Conservation (phyloP, 2,329 filamentous ascomycete genomes). For the Blastomyces emzantsi region DNA sequence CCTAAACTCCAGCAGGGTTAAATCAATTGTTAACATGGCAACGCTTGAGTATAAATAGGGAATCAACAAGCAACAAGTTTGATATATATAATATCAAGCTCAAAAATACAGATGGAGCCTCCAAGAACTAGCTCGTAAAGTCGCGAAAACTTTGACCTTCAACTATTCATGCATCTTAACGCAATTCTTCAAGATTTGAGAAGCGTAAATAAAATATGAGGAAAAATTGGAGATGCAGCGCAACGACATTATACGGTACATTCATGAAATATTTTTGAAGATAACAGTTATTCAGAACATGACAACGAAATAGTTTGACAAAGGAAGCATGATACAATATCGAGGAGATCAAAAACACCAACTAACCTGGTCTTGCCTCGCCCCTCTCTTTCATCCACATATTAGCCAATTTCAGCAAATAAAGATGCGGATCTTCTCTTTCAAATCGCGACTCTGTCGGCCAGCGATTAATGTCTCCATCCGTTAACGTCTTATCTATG, state of each 20-base stretch:
- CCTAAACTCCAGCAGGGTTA: conserved; percentile 21
- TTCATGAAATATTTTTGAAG: neutral
- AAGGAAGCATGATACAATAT: conserved; percentile 1
- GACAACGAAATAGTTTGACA: neutral
- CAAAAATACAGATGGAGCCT: neutral
- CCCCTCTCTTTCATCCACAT: conserved; percentile 42
- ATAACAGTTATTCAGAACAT: neutral
- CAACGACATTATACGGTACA: neutral
- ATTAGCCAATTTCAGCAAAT: conserved; percentile 40
- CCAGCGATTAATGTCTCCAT: conserved; percentile 32
- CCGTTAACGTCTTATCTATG: conserved; percentile 29
- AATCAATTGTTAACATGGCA: neutral
- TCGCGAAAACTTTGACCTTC: neutral
- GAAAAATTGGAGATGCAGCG: neutral
- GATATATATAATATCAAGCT: neutral
- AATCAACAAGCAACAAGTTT: neutral
- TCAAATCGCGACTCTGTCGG: conserved; percentile 29
- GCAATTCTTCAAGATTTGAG: neutral
- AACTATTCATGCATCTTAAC: neutral
- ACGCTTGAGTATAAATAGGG: neutral
- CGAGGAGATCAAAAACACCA: conserved; percentile 7
- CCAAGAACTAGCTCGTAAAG: neutral
- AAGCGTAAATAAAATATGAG: neutral
- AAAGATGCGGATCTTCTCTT: conserved; percentile 30
- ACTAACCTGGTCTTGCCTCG: conserved; percentile 30